Evolutionary conservation across 1,139 yeast genomes (phyloP), one percentile per base, ranked within the genome.

Genomic region (Yamadazyma dendronema): DNA sequence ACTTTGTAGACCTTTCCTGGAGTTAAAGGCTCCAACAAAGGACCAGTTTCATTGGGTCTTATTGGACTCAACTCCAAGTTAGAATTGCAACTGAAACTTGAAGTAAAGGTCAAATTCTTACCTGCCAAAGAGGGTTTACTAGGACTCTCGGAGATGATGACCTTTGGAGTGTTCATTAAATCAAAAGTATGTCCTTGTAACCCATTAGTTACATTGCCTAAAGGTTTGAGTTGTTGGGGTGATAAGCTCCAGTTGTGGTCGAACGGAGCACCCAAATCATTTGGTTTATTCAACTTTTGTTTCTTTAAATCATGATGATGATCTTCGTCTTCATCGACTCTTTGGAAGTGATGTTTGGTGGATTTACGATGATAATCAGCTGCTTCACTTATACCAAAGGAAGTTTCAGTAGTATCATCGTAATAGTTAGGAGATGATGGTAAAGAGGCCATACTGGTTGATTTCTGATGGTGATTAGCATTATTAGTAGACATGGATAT

Each of bases 61-160:
- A 78, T 53, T 11, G 87, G 87, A 15, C 83, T 77, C 17, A 81
- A 57, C 50, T 81, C 86, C 47, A 80, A 71, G 51, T 77, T 80
- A 17, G 84, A 77, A 47, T 70, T 75, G 49, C 84, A 79, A 52
- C 83, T 79, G 54, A 81, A 81, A n/a, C 84, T 77, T 11, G 84
- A 79, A 17, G 75, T 67, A 46, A 66, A 70, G 4, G 74, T 64
- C 40, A 70, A 55, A 50, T 66, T 65, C 43, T 67, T 69, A n/a
- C 69, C 69, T 1, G 74, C 75, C 28, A 66, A 48, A 36, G 65
- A 44, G 5, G 74, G 73, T 44, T 64, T 65, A 44, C 56, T 54
- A 3, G 74, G 74, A 17, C 73, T 65, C 17, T 62, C 71, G 15
- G 57, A 50, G 13, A 62, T 46, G 12, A 57, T 45, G 31, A 65